phyloP scores from a whole-genome alignment of 495 filamentous ascomycete genomes.

The Penicillium crystallinum region DNA sequence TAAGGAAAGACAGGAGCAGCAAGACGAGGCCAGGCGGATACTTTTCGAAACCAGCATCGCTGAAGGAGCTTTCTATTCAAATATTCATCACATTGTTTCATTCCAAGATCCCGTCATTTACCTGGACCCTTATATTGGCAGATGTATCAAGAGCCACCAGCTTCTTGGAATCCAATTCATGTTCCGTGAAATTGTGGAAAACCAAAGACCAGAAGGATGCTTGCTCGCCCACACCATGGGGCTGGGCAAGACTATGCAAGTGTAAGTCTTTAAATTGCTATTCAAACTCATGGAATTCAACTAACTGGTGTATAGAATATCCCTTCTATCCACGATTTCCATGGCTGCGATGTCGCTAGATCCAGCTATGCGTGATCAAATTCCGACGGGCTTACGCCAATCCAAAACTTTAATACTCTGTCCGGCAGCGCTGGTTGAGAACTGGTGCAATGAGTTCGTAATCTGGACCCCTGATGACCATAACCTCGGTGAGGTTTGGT shows the following conservation, averaged over 20 bases:
- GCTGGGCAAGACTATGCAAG: conserved; percentile 88
- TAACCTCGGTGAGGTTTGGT: conserved; percentile 47
- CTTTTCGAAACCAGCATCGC: conserved; percentile 25
- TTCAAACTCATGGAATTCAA: not conserved
- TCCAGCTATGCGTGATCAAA: conserved; percentile 51
- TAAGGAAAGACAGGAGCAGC: conserved; percentile 43
- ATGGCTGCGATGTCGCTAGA: conserved; percentile 58
- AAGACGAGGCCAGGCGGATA: conserved; percentile 29
- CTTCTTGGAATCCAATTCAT: conserved; percentile 75
- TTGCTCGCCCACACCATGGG: conserved; percentile 92
- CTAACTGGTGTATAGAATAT: conserved; percentile 45
- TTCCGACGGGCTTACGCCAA: conserved; percentile 56
- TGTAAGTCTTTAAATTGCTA: conserved; percentile 38
- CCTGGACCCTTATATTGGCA: conserved; percentile 43
- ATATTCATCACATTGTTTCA: conserved; percentile 58
- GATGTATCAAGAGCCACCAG: conserved; percentile 55
- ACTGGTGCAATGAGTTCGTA: conserved; percentile 75
- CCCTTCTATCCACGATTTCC: conserved; percentile 68
- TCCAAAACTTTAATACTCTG: conserved; percentile 70
- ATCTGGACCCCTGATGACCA: conserved; percentile 56
- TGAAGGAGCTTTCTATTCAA: conserved; percentile 21
- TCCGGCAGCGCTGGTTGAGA: conserved; percentile 68
- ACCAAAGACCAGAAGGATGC: conserved; percentile 60
- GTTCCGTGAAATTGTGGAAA: conserved; percentile 75
- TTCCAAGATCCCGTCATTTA: conserved; percentile 58